Evolutionary conservation across 305 asterid species (phyloP), one percentile per base, ranked within the genome.

Genomic region (Ajuga reptans): DNA sequence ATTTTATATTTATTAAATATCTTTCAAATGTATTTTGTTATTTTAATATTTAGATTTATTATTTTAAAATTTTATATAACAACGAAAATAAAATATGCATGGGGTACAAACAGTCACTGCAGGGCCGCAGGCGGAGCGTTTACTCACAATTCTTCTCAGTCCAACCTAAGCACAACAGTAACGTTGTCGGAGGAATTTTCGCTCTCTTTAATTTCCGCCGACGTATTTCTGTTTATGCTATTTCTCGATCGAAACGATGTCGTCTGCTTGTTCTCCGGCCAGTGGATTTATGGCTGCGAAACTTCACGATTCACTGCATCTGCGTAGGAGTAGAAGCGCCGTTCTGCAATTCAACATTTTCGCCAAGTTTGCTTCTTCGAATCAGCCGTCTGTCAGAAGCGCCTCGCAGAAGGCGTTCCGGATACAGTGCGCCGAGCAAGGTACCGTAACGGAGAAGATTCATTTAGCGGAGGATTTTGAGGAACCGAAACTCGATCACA

Each of bases 341-440:
- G 49, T 16, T 72, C 21, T 54, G 11, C 71, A 51, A 58, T 75
- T 78, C 57, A 66, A 57, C 53, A 15, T 18, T 24, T 74, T 72
- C 31, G 78, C 82, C 7, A 73, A 51, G n/a, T 73, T 66, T 52
- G 58, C 72, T 57, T 79, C 81, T 31, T 51, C 12, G 64, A 54
- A 41, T 72, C 77, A 24, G 57, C 77, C 51, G 33, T 51, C 68
- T 16, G 15, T 60, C 24, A 46, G 74, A 46, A 69, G 41, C 72
- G 39, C 63, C 37, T 29, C 34, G 21, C 53, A 42, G 34, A 73
- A 64, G 12, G 12, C 62, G 64, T 52, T 70, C 49, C 68, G 63
- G 61, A 34, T 75, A 51, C 82, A 60, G 49, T 84, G 92, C 75
- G 64, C 73, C 27, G 82, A 73, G 11, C 75, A 81, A 36, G 86